Evolutionary conservation across 1,284 basidiomycete genomes (phyloP), one percentile per base, ranked within the genome.

Genomic region (Porogramme epimiltina): DNA sequence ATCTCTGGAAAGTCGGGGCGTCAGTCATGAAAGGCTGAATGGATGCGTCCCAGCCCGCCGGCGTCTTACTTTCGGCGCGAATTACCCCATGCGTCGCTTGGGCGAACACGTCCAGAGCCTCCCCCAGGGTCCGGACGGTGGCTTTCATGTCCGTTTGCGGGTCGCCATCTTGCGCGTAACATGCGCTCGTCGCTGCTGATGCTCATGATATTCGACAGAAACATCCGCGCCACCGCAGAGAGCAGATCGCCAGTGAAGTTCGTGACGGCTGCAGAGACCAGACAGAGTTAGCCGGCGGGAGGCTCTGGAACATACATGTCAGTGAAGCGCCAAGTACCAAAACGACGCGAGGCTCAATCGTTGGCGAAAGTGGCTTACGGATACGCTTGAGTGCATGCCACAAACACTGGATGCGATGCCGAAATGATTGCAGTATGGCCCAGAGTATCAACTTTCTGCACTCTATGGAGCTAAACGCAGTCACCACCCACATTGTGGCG

Each of bases 111-210:
- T 77, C 72, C 40, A 94, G 69, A 0, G 87, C 87, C 53, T 86
- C 71, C 39, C 84, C 77, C 13, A 92, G 67, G 0, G 82, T 85
- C 59, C 73, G 69, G 1, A 78, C 79, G 10, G 71, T 72, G 34
- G 65, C 58, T 47, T 72, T 63, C 47, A 89, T 70, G 9, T 77
- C 76, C 0, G 67, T 65, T 58, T 82, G 79, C 0, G 87, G 88
- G 52, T 76, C 67, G 2, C 69, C 58, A 64, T 92, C 89, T 25
- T 82, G 65, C 0, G 72, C 70, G 63, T 89, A 93, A 68, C 89
- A 92, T 92, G 54, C 93, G 66, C 69, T 94, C 91, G 64, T 94
- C 92, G 0, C 92, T 91, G 0, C 92, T 92, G 0, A 89, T 89
- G 56, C 82, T 83, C 65, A 95, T 82, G 50, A 88, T 75, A 18